Conservation (phyloP, 768 basidiomycete species). For the Auricularia auricula-judae region DNA sequence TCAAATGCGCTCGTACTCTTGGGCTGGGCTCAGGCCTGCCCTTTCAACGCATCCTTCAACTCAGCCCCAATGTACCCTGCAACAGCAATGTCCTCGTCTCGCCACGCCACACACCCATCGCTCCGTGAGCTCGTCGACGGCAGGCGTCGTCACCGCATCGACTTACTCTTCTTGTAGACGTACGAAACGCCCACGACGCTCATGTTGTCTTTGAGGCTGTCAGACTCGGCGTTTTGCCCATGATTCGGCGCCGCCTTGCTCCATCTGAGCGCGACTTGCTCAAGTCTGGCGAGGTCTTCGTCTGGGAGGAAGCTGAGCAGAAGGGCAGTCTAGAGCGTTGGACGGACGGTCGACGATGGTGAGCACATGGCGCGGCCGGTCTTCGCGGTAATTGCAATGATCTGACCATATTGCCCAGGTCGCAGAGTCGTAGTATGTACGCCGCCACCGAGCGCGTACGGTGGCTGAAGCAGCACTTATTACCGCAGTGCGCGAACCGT, state of each 20-base stretch:
- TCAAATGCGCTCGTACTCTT: neutral
- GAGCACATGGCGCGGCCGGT: conserved; percentile 8
- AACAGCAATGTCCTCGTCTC: neutral
- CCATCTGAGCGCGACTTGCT: conserved; percentile 60
- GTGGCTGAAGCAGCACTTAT: neutral
- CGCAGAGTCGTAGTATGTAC: conserved; percentile 55
- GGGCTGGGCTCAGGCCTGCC: neutral
- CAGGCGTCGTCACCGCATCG: neutral
- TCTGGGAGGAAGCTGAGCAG: conserved; percentile 75
- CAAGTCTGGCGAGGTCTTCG: conserved; percentile 64
- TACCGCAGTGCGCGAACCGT: conserved; percentile 34
- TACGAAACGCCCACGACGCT: conserved; percentile 71
- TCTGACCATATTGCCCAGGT: conserved; percentile 32
- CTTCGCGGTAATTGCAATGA: neutral
- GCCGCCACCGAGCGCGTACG: neutral
- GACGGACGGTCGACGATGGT: conserved; percentile 79
- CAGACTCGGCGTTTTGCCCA: conserved; percentile 53
- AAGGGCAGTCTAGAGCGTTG: conserved; percentile 65
- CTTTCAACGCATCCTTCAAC: neutral
- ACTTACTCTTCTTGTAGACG: conserved; percentile 32
- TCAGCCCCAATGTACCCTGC: neutral
- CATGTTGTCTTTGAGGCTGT: conserved; percentile 70
- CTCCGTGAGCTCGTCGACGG: conserved; percentile 15
- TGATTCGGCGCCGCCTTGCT: conserved; percentile 61
- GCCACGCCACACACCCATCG: conserved; percentile 19